Percentiles rank a stretch among this genome's conserved stretches.
phyloP scores from a whole-genome alignment of 2,329 filamentous ascomycete genomes.

The Botrytis byssoidea region DNA sequence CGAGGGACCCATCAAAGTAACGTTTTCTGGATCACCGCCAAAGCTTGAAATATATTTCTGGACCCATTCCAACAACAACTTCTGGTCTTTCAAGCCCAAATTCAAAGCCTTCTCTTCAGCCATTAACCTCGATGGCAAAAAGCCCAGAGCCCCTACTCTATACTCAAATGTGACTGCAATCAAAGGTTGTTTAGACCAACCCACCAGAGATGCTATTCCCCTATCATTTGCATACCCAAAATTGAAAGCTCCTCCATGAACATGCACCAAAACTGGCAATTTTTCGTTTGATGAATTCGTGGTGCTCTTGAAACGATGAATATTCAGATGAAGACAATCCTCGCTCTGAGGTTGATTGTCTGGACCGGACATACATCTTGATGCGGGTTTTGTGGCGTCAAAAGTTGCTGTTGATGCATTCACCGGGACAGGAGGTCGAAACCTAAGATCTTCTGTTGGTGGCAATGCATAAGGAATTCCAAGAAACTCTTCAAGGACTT shows the following conservation, averaged over 20 bases:
- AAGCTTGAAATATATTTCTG: constrained; percentile 57
- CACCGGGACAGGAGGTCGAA: constrained; percentile 40
- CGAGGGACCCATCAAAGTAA: constrained; percentile 61
- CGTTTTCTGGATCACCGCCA: constrained; percentile 56
- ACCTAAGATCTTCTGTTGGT: constrained; percentile 48
- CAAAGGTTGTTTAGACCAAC: constrained; percentile 51
- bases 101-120: constrained; percentile 58
- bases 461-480: constrained; percentile 51
- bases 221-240: constrained; percentile 44
- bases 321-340: constrained; percentile 53
- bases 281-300: constrained; percentile 29
- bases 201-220: constrained; percentile 56
- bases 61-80: constrained; percentile 59
- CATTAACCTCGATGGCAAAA: constrained; percentile 59
- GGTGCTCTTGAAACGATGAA: constrained; percentile 42
- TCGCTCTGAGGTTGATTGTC: constrained; percentile 40
- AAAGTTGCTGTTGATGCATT: constrained; percentile 33
- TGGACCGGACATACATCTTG: constrained; percentile 32
- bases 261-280: constrained; percentile 56
- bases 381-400: constrained; percentile 41
- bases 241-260: constrained; percentile 65
- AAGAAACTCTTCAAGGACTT: constrained; percentile 44
- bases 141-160: constrained; percentile 65
- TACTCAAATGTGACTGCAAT: constrained; percentile 62
- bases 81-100: constrained; percentile 63